Evolutionary conservation across 2,329 filamentous ascomycete species (phyloP).

Genomic region (Colletotrichum salicis): DNA sequence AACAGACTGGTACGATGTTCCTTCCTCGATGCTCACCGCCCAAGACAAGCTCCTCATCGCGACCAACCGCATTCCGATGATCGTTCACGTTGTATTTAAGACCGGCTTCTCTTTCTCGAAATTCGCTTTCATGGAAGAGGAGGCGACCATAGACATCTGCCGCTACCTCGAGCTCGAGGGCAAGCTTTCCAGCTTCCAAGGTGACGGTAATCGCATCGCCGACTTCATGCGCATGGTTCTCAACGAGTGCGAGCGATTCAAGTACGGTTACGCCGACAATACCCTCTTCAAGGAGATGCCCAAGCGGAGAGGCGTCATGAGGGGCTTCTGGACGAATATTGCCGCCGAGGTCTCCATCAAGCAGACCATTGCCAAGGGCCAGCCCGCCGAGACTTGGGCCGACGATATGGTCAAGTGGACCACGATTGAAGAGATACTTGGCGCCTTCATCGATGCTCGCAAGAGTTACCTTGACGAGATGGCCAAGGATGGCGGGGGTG

Average conservation of each 20-base stretch:
- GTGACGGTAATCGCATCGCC: background rate
- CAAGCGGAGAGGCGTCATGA: background rate
- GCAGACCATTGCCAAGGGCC: background rate
- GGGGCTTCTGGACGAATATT: background rate
- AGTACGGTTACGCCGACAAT: background rate
- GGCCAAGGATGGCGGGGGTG: background rate
- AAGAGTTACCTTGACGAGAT: background rate
- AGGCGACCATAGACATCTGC: background rate
- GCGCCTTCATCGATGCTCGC: background rate
- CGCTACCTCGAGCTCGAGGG: background rate
- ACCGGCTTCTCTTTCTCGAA: background rate
- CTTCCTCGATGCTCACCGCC: background rate
- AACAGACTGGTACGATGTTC: background rate
- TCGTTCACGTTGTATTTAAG: background rate
- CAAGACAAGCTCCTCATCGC: background rate
- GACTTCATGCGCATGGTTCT: background rate
- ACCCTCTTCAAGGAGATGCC: background rate
- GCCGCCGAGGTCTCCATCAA: background rate
- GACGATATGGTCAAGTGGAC: background rate
- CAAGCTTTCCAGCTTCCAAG: background rate
- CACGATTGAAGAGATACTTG: background rate
- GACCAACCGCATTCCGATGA: background rate
- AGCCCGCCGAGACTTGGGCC: background rate
- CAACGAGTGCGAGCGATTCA: background rate
- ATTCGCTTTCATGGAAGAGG: background rate